Evolutionary conservation across 352 stramenopile genomes (phyloP), one percentile per base, ranked within the genome.

Genomic region (Plasmopara halstedii): DNA sequence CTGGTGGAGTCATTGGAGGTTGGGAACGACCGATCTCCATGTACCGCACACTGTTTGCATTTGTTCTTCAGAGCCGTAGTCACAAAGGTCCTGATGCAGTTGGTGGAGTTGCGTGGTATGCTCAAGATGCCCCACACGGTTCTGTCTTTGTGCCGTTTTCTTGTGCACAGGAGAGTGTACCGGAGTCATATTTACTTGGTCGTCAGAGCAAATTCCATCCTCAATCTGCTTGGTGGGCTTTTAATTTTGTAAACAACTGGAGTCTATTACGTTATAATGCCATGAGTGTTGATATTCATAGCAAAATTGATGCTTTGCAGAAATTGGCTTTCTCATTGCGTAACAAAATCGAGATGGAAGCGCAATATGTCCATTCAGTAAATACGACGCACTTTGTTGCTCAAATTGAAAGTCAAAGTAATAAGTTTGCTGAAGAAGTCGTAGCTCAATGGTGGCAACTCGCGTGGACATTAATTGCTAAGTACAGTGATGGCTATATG

Each of bases 1-100:
- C 63, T 11, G 50, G 73, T 14, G 73, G 68, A 19, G 63, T 84
- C 20, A 43, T 64, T 17, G 85, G 85, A 18, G 75, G 70, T 7
- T 94, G 86, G 75, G 85, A 96, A 58, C 78, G 90, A 2, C 62
- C 85, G 6, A 97, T 98, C 47, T 96, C 85, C 7, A 78, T 98
- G 48, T 94, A 88, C 48, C 85, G 91, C 18, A 97, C 88, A 20
- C 40, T 87, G 10, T 90, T 78, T 43, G 83, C 70, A 31, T 96
- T 97, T 58, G 73, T 84, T 20, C 50, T 84, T 10, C 78, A 90
- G 43, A 61, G 49, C 15, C 58, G 71, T 1, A 47, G 32, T 19
- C 23, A 58, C 18, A 49, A 52, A 0, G 46, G 78, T 1, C 53
- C 66, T 0, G 59, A 86, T 43, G 56, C 62, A 2, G 21, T 86